phyloP scores from a whole-genome alignment of 2,329 filamentous ascomycete genomes.

The Xylaria sp. region DNA sequence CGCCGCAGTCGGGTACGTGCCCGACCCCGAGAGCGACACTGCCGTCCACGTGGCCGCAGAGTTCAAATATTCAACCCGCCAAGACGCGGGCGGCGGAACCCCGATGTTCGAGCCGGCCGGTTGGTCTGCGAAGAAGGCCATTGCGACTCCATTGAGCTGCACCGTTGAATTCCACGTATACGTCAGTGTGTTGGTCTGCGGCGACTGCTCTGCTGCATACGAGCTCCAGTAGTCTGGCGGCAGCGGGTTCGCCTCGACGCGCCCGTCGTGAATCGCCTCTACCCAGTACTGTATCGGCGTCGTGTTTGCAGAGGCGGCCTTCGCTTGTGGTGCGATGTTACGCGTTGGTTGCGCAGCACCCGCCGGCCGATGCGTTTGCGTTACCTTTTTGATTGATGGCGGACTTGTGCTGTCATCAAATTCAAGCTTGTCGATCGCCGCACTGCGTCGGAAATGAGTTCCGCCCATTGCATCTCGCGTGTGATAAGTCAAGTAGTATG shows the following conservation, averaged over 20 bases:
- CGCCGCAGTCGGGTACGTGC: conserved; percentile 36
- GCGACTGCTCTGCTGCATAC: conserved; percentile 42
- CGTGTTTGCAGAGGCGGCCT: conserved; percentile 31
- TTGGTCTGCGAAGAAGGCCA: conserved; percentile 43
- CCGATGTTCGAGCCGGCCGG: conserved; percentile 39
- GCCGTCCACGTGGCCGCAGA: conserved; percentile 31
- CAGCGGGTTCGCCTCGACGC: conserved; percentile 41
- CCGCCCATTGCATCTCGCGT: conserved; percentile 44
- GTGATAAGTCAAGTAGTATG: conserved; percentile 45
- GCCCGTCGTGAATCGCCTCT: conserved; percentile 42
- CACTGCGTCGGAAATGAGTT: conserved; percentile 35
- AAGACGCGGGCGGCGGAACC: conserved; percentile 39
- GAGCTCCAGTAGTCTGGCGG: conserved; percentile 48
- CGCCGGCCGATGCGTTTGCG: conserved; percentile 38
- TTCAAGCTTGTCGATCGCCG: conserved; percentile 44
- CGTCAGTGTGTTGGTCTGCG: conserved; percentile 39
- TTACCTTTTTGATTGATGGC: conserved; percentile 39
- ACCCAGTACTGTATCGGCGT: conserved; percentile 49
- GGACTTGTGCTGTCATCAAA: conserved; percentile 42
- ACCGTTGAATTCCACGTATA: conserved; percentile 41
- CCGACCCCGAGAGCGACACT: conserved; percentile 32
- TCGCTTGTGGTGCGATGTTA: conserved; percentile 43
- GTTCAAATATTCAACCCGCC: conserved; percentile 38
- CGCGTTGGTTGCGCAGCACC: conserved; percentile 36
- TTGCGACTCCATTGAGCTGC: conserved; percentile 39